A percentile compares a stretch with the other conserved stretches of the same genome.
Evolutionary conservation across 768 basidiomycete genomes (phyloP).

Genomic region (Kwoniella sp.): DNA sequence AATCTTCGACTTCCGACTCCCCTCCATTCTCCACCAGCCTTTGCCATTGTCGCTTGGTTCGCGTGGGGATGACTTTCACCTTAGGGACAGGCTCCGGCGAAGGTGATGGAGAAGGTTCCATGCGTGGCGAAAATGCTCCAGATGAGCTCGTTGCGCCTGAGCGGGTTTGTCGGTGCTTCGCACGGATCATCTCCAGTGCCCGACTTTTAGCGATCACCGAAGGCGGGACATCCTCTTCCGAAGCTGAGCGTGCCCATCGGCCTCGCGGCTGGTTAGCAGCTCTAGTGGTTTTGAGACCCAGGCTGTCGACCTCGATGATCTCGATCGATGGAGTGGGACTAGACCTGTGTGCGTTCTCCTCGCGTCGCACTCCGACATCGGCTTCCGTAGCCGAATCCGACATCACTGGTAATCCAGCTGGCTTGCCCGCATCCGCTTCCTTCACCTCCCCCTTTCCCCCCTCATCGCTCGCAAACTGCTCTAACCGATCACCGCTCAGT

Average conservation of each 20-base stretch:
- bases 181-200: no score
- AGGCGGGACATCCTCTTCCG: no score
- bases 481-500: no score
- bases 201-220: no score
- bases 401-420: no score
- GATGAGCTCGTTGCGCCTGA: no score
- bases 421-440: background rate
- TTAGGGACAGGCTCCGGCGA: no score
- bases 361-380: background rate
- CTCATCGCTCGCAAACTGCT: no score
- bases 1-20: slow-evolving; percentile 16
- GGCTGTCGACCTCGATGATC: background rate
- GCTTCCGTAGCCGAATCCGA: background rate
- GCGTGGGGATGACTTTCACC: slow-evolving; percentile 18
- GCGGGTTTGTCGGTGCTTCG: no score
- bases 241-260: background rate
- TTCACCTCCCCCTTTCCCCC: background rate
- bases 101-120: no score
- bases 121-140: no score
- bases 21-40: slow-evolving; percentile 3
- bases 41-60: slow-evolving; percentile 2
- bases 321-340: slow-evolving; percentile 8
- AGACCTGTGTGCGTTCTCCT: background rate
- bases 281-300: background rate
- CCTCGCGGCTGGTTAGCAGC: background rate